Conservation (phyloP, 106 monocot genomes). For the Dactylorhiza incarnata region DNA sequence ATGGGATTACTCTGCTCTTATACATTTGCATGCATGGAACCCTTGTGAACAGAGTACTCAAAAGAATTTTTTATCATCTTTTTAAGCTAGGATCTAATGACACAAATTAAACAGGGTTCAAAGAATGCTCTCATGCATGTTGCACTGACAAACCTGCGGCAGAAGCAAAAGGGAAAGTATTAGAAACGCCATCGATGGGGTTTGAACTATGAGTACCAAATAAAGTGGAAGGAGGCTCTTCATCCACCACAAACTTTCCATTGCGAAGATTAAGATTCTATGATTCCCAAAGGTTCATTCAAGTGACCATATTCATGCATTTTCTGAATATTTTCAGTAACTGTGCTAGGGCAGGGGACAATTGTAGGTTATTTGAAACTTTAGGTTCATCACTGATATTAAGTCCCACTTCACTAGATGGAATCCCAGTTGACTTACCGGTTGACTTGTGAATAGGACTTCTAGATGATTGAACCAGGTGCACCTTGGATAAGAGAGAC, state of each 20-base stretch:
- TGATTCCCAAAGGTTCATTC: not conserved
- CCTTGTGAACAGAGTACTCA: too few relatives aligned
- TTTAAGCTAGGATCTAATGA: too few relatives aligned
- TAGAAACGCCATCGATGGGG: not conserved
- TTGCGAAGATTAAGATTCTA: constrained; percentile 6
- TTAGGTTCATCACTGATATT: constrained; percentile 2
- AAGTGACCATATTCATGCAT: not conserved
- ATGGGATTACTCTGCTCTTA: too few relatives aligned
- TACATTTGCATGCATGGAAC: too few relatives aligned
- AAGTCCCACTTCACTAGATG: not conserved
- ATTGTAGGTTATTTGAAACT: not conserved
- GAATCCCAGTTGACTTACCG: not conserved
- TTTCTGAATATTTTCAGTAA: constrained; percentile 4
- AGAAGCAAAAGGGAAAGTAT: constrained; percentile 1
- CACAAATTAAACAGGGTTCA: too few relatives aligned
- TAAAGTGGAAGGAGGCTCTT: not conserved
- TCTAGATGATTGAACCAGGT: constrained; percentile 6
- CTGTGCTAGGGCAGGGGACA: not conserved
- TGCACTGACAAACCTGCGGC: too few relatives aligned
- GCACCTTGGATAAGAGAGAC: constrained; percentile 34
- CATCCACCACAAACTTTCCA: constrained; percentile 16
- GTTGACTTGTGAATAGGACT: constrained; percentile 6
- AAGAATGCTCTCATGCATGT: too few relatives aligned
- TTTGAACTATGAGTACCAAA: not conserved
- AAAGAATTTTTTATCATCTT: too few relatives aligned